Evolutionary conservation across 2,329 filamentous ascomycete genomes (phyloP), one percentile per base, ranked within the genome.

Genomic region (Neofusicoccum parvum): DNA sequence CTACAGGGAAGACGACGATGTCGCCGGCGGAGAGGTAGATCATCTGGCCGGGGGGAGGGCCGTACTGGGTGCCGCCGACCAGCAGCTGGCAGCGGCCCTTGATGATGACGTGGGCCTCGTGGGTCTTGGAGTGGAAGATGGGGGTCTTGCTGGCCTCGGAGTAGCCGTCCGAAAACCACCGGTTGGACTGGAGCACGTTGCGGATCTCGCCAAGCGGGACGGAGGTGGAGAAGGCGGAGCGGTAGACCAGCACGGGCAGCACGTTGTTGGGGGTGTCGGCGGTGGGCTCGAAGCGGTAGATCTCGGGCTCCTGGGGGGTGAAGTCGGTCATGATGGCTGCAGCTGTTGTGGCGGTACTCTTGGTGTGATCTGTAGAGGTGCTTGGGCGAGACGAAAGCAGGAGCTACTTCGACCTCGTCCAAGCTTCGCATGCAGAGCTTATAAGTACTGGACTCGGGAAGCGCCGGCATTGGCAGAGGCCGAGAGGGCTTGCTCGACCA

Each of bases 181-280:
- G 15, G 56, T 60, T 60, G 41, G 14, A 20, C 15, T 46, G 43
- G 11, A 60, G 6, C 27, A 48, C 36, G 43, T 46, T 60, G 15
- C 56, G 56, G n/a, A 60, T 12, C 43, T 60, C 56, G 32, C 56
- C 56, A 15, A 60, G 15, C 27, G 56, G 23, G 3, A 32, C 32
- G 41, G 56, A 17, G 20, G 43, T 46, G 6, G 43, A 37, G 43
- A 60, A 60, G 56, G 56, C 56, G 1, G 41, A 37, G 27, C 56
- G 56, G 56, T 60, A 60, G 43, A 60, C 56, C 27, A 60, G 32
- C 5, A 60, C 43, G 41, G 56, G 56, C 56, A 60, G 17, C 15
- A 60, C 43, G 32, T 37, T 60, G 56, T 60, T 60, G 56, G 56
- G 56, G 7, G 43, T 48, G 41, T 60, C 56, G 17, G 41, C n/a